Conservation (phyloP, 768 basidiomycete genomes). For the Nidula microcarpa region DNA sequence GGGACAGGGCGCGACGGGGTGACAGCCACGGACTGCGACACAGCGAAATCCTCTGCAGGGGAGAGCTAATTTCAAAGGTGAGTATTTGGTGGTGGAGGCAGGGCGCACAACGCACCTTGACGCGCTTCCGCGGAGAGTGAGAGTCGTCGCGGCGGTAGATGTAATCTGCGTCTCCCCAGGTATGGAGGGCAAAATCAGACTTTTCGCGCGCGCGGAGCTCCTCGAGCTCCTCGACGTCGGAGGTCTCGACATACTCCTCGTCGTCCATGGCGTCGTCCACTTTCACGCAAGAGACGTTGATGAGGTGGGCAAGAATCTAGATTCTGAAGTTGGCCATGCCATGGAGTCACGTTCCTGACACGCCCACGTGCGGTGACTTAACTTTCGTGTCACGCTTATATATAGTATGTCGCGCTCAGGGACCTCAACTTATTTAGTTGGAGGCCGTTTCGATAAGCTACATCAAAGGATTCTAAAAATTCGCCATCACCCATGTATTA, state of each 20-base stretch:
- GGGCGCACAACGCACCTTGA: slow-evolving; percentile 20
- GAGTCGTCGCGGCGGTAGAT: neutral
- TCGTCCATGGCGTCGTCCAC: slow-evolving; percentile 4
- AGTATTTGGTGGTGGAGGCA: neutral
- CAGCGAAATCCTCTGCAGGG: slow-evolving; percentile 2
- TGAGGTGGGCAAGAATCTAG: too few relatives aligned
- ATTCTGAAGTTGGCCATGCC: too few relatives aligned
- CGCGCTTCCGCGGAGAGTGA: slow-evolving; percentile 31
- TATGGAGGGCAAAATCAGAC: slow-evolving; percentile 4
- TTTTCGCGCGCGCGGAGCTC: slow-evolving; percentile 19
- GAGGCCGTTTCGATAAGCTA: too few relatives aligned
- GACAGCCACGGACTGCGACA: slow-evolving; percentile 7
- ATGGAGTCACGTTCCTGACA: too few relatives aligned
- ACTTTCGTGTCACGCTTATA: too few relatives aligned
- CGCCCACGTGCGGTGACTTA: too few relatives aligned
- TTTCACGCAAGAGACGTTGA: too few relatives aligned
- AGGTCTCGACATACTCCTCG: slow-evolving; percentile 56
- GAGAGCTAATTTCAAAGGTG: neutral
- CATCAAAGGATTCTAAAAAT: too few relatives aligned
- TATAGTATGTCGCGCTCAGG: too few relatives aligned
- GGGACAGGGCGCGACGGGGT: too few relatives aligned
- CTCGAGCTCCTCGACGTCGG: slow-evolving; percentile 59
- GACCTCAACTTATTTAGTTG: too few relatives aligned
- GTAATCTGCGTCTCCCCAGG: neutral
- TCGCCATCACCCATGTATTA: too few relatives aligned